Conservation (phyloP, 345 rosid species). For the Draba incana region DNA sequence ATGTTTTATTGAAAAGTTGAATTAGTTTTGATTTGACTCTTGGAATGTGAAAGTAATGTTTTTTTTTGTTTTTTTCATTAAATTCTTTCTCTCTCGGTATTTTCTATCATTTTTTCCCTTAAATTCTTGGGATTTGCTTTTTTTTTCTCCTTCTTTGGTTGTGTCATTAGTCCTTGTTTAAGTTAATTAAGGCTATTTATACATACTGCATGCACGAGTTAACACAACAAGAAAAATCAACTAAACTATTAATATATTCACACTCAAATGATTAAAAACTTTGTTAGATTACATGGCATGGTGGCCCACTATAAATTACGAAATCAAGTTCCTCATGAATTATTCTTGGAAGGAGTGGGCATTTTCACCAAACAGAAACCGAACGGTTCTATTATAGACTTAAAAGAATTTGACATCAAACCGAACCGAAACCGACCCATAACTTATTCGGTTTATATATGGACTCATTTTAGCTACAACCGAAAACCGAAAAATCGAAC, state of each 20-base stretch:
- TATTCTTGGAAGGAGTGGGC: constrained; percentile 5
- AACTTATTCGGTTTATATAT: too few species aligned
- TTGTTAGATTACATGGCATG: constrained; percentile 39
- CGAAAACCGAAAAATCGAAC: too few species aligned
- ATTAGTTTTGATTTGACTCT: constrained; percentile 15
- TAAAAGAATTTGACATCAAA: too few species aligned
- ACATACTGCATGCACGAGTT: constrained; percentile 42
- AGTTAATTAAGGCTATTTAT: constrained; percentile 15
- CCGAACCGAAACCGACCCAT: too few species aligned
- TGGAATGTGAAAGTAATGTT: constrained; percentile 9
- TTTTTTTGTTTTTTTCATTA: too few species aligned
- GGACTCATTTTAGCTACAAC: too few species aligned
- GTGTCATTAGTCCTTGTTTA: constrained; percentile 20
- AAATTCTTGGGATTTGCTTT: constrained; percentile 32
- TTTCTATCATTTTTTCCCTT: constrained; percentile 8
- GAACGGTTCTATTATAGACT: too few species aligned
- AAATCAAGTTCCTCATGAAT: constrained; percentile 40
- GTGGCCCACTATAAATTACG: constrained; percentile 35
- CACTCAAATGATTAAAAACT: constrained; percentile 32
- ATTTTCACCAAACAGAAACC: too few species aligned
- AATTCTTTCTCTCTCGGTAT: constrained; percentile 24
- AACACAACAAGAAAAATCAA: too few species aligned
- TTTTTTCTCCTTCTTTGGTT: constrained; percentile 4
- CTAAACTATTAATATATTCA: constrained; percentile 17
- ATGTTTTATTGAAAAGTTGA: too few species aligned